Evolutionary conservation across 2,329 filamentous ascomycete species (phyloP).

Genomic region (Penicillium italicum): DNA sequence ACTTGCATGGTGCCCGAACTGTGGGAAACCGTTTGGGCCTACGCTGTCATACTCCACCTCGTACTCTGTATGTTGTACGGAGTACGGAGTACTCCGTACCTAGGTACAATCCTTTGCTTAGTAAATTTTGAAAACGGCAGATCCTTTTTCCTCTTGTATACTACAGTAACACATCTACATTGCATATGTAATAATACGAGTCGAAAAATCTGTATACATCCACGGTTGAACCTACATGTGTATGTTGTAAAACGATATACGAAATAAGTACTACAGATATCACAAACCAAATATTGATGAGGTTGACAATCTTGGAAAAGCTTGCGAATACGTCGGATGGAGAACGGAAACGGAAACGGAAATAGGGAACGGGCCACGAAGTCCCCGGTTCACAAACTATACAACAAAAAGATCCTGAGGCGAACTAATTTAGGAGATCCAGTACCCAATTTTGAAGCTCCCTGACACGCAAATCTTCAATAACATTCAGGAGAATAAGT

Average conservation of each 20-base stretch:
- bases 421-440: not conserved
- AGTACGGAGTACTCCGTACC: too few relatives aligned
- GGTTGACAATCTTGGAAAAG: not conserved
- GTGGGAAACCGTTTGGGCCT: constrained; percentile 22
- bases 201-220: not conserved
- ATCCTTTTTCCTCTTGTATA: not conserved
- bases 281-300: not conserved
- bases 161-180: not conserved
- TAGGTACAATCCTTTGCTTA: not conserved
- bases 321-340: not conserved
- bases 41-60: not conserved
- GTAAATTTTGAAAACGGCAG: not conserved
- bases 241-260: not conserved
- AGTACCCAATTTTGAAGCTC: not conserved
- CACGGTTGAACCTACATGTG: not conserved
- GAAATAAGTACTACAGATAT: not conserved
- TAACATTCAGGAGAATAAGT: not conserved
- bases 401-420: not conserved
- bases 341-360: not conserved
- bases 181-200: not conserved
- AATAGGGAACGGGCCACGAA: not conserved
- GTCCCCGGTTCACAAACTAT: not conserved
- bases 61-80: too few relatives aligned
- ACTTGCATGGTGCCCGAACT: constrained; percentile 25
- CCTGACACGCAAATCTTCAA: not conserved